Conservation (phyloP, 192 early-diverging fungal genomes). For the Rhizophagus prolifer region DNA sequence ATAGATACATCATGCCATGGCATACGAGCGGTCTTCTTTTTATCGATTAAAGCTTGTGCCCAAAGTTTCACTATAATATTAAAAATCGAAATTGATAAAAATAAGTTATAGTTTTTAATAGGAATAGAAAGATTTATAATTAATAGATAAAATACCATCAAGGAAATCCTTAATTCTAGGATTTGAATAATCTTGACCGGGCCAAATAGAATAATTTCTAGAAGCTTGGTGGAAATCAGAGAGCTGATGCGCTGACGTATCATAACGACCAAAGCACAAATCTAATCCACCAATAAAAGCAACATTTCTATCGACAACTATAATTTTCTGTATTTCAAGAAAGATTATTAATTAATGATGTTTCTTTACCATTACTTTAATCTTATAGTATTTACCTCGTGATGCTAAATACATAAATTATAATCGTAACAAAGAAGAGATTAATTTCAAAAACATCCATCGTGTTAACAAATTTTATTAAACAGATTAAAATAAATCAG, state of each 20-base stretch:
- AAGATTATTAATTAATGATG: neutral
- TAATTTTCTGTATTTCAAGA: conserved; percentile 52
- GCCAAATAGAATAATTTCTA: conserved; percentile 50
- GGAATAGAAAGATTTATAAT: neutral
- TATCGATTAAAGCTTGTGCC: conserved; percentile 47
- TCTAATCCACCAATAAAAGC: conserved; percentile 82
- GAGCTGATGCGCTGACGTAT: conserved; percentile 75
- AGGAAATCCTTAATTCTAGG: conserved; percentile 79
- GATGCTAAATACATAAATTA: conserved; percentile 40
- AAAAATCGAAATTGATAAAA: neutral
- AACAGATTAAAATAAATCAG: neutral
- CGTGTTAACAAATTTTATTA: too few relatives aligned
- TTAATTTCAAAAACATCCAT: neutral
- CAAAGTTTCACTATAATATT: conserved; percentile 47
- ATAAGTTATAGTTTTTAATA: neutral
- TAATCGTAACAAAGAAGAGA: neutral
- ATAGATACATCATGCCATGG: conserved; percentile 89
- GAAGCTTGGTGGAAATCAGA: conserved; percentile 61
- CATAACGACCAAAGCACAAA: conserved; percentile 82
- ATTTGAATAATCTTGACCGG: conserved; percentile 88
- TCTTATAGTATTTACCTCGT: conserved; percentile 43
- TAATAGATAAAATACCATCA: conserved; percentile 40
- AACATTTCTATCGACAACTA: conserved; percentile 66
- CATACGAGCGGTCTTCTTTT: conserved; percentile 63
- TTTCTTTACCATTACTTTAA: neutral